These are phyloP conservation scores for Cyclotella sp. DNA, from an alignment of 108 stramenopile genomes.

Conservation along the genomic window DNA sequence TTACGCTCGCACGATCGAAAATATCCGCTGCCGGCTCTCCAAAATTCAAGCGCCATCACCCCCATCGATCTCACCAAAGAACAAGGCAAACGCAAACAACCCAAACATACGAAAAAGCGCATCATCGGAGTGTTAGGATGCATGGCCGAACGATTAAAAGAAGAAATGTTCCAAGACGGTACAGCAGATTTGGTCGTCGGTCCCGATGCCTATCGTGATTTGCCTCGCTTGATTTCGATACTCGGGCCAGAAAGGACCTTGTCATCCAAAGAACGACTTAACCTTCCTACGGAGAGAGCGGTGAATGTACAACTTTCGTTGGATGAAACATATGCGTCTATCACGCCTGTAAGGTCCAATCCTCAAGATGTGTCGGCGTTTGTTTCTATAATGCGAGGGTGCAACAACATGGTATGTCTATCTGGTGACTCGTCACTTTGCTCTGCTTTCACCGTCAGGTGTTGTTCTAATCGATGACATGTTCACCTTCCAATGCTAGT, in stretches of 20 bases:
- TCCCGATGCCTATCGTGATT: slow-evolving; percentile 98
- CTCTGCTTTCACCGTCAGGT: not conserved
- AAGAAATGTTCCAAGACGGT: slow-evolving; percentile 85
- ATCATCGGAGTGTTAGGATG: slow-evolving; percentile 98
- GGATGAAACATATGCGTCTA: slow-evolving; percentile 98
- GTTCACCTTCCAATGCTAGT: slow-evolving; percentile 41
- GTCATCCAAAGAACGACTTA: not conserved
- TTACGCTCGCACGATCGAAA: slow-evolving; percentile 41
- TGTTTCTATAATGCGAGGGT: slow-evolving; percentile 97
- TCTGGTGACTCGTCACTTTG: not conserved
- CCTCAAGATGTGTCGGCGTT: slow-evolving; percentile 80
- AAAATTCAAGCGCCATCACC: not conserved
- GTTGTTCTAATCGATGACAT: not conserved
- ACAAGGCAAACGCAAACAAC: not conserved
- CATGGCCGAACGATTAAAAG: slow-evolving; percentile 99
- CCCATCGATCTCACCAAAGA: slow-evolving; percentile 15
- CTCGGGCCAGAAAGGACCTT: slow-evolving; percentile 26
- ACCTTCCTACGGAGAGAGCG: slow-evolving; percentile 53
- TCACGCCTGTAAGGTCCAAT: slow-evolving; percentile 84
- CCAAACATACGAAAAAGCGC: slow-evolving; percentile 36
- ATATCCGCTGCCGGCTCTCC: not conserved
- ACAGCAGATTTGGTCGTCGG: slow-evolving; percentile 96
- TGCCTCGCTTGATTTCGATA: slow-evolving; percentile 87
- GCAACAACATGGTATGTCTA: slow-evolving; percentile 78
- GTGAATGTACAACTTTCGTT: slow-evolving; percentile 92